Percentiles rank a stretch among this genome's conserved stretches.
Evolutionary conservation across 2,329 filamentous ascomycete species (phyloP).

Genomic region (Pseudogymnoascus sp.): DNA sequence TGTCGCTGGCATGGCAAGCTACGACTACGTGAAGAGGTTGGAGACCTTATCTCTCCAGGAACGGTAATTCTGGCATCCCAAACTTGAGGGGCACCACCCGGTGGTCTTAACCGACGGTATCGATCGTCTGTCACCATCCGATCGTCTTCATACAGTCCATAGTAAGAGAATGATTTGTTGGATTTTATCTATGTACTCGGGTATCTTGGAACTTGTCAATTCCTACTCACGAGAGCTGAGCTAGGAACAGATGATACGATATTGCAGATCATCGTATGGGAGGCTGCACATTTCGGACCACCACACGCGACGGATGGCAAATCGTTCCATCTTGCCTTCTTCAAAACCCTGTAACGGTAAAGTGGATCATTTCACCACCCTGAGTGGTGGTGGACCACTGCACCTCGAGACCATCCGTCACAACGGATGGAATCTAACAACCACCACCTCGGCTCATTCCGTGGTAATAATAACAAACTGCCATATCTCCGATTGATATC

Average conservation of each 20-base stretch:
- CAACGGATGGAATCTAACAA: neutral
- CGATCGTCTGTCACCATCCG: too few species aligned
- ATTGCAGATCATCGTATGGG: too few species aligned
- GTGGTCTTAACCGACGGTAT: too few species aligned
- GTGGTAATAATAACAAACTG: neutral
- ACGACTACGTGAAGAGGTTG: neutral
- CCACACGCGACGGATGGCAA: neutral
- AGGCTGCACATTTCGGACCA: neutral
- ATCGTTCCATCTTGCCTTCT: neutral
- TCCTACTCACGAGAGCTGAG: too few species aligned
- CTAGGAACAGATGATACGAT: too few species aligned
- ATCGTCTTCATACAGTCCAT: too few species aligned
- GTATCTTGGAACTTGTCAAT: neutral
- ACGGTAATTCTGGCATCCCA: neutral
- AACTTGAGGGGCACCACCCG: too few species aligned
- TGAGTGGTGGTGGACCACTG: neutral
- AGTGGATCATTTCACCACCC: neutral
- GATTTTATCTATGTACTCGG: neutral
- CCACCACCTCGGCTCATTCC: neutral
- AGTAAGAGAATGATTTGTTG: neutral
- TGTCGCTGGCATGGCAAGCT: neutral
- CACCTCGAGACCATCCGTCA: neutral
- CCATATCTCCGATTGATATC: neutral
- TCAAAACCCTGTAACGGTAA: neutral
- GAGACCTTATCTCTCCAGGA: neutral